Base-by-base conservation (phyloP, 768 basidiomycete genomes). In the Lactarius hatsudake region DNA sequence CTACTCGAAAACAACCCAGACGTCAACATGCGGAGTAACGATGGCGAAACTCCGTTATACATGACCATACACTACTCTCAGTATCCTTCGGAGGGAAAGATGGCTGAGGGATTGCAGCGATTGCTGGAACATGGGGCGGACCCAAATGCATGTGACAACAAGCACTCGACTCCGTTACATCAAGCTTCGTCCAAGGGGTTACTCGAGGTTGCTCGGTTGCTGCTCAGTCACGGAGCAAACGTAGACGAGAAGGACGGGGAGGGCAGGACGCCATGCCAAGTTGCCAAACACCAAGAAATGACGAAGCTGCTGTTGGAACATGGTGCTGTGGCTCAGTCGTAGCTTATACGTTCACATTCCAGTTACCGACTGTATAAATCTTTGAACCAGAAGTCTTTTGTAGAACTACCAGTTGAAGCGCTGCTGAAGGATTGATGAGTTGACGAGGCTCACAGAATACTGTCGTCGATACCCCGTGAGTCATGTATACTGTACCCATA, bases 301-400 rank as follows among this genome's bases (percentile, higher is more conserved):
- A 20, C 9, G 48, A 23, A 23, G 4, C 12, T 48, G n/a, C 1
- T 48, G n/a, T 23, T 48, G 12, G 48, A 13, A 13, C 48, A 48
- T 38, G n/a, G 48, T 23, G 48, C 48, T 8, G 10, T 48, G 10
- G 10, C 48, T 48, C n/a, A 48, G n/a, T n/a, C 4, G 23, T 28
- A 28, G 26, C 2, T 28, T 28, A 30, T 30, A 30, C 30, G 30
- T 30, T 30, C 3, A 30, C 30, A 3, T 4, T 30, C 4, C 30
- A 30, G 97, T 82, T 2, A 96, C 10, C 3, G 45, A n/a, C 20
- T 8, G 45, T 9, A 48, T 3, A 3, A 30, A 30, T 30, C 3
- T 3, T 3, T 30, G 30, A 30, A 30, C 30, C 30, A 32, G 7
- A 32, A 9, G 32, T 32, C 32, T 4, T 4, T 32, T 28, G 32